Conservation (phyloP, 192 early-diverging fungal species). For the Borealophlyctis nickersoniae region DNA sequence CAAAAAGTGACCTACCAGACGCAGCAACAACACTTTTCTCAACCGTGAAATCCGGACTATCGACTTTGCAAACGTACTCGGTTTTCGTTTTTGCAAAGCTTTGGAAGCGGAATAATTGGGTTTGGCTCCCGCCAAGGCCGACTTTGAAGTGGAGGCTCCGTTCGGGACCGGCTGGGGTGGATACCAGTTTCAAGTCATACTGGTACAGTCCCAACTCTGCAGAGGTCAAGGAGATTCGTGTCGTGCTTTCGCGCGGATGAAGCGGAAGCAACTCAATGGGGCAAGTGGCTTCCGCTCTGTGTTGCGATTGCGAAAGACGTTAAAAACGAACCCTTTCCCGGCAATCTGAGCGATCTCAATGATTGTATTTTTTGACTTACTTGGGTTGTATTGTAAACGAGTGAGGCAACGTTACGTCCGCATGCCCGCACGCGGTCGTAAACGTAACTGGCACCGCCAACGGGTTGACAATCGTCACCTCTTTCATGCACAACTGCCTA, state of each 20-base stretch:
- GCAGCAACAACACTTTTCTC: conserved; percentile 54
- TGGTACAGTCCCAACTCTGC: conserved; percentile 51
- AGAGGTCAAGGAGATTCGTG: conserved; percentile 39
- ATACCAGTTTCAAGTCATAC: conserved; percentile 51
- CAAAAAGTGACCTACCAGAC: conserved; percentile 36
- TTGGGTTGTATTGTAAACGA: conserved; percentile 46
- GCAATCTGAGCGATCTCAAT: not conserved
- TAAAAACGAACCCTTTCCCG: conserved; percentile 10
- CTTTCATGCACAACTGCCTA: conserved; percentile 33
- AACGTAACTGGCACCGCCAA: conserved; percentile 45
- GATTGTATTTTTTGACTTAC: conserved; percentile 30
- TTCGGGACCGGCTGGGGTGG: conserved; percentile 41
- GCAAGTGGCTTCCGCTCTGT: conserved; percentile 41
- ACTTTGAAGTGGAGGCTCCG: conserved; percentile 59
- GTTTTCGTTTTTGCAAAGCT: conserved; percentile 55
- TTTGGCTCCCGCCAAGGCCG: conserved; percentile 47
- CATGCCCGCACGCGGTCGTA: conserved; percentile 36
- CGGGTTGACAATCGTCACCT: conserved; percentile 51
- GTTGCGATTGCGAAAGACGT: conserved; percentile 4
- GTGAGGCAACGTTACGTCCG: conserved; percentile 51
- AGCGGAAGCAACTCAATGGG: conserved; percentile 54
- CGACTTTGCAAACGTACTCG: conserved; percentile 52
- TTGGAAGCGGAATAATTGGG: conserved; percentile 55
- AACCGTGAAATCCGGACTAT: conserved; percentile 51
- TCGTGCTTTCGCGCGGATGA: conserved; percentile 43